A percentile compares a stretch with the other conserved stretches of the same genome.
Conservation (phyloP, 1,284 basidiomycete species). For the Cerrena zonata region DNA sequence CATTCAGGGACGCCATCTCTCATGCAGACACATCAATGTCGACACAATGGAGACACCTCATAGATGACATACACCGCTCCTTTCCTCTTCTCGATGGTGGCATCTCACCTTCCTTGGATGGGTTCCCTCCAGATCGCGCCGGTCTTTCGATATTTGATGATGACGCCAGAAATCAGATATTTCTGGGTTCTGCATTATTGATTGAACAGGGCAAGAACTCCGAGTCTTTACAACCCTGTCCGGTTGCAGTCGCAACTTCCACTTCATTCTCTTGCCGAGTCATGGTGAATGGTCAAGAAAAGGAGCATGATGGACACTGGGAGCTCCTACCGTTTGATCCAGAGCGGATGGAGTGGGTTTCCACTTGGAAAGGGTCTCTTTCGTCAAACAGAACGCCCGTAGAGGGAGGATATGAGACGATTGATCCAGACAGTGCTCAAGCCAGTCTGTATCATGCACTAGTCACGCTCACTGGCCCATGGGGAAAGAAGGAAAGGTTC, state of each 20-base stretch:
- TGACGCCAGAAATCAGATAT: background rate
- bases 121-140: background rate
- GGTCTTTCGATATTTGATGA: background rate
- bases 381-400: background rate
- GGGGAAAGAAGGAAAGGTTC: background rate
- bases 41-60: background rate
- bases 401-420: background rate
- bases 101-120: background rate
- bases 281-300: background rate
- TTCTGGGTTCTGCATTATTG: background rate
- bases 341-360: background rate
- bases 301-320: background rate
- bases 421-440: background rate
- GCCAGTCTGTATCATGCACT: background rate
- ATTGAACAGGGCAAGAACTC: background rate
- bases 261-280: background rate
- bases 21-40: background rate
- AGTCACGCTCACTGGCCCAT: background rate
- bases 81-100: background rate
- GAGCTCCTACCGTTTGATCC: background rate
- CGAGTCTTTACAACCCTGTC: background rate
- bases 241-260: background rate
- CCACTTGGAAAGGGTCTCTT: background rate
- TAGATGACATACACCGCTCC: background rate
- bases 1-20: background rate